phyloP scores from a whole-genome alignment of 2,329 filamentous ascomycete species.

The Pseudogymnoascus sp. region DNA sequence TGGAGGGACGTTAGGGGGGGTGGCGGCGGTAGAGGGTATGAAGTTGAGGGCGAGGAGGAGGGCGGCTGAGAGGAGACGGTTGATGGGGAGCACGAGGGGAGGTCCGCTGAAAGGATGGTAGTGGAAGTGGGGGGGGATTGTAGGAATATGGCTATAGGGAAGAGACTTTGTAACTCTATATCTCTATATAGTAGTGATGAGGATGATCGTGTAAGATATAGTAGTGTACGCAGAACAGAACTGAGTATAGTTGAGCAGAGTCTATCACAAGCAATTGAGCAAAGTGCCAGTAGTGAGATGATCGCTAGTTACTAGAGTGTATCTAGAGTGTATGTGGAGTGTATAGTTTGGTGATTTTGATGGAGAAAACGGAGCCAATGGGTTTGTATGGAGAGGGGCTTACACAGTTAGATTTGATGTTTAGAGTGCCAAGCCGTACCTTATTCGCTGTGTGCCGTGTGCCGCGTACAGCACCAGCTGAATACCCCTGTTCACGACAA shows the following conservation, averaged over 20 bases:
- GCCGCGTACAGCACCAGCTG: not conserved
- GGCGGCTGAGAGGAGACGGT: constrained; percentile 20
- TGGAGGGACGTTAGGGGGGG: constrained; percentile 29
- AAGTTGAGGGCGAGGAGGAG: constrained; percentile 19
- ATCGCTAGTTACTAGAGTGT: not conserved
- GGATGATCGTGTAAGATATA: not conserved
- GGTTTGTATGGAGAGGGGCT: not conserved
- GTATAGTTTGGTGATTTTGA: not conserved
- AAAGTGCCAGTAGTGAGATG: not conserved
- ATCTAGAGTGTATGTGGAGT: not conserved
- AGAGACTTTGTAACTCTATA: not conserved
- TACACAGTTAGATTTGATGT: not conserved
- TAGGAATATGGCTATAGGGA: not conserved
- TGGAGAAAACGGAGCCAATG: constrained; percentile 3
- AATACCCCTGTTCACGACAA: not conserved
- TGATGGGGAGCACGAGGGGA: constrained; percentile 18
- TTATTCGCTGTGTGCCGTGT: constrained; percentile 2
- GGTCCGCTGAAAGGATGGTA: constrained; percentile 17
- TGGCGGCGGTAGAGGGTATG: constrained; percentile 22
- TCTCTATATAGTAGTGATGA: not conserved
- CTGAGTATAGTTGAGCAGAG: not conserved
- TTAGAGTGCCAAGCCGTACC: constrained; percentile 5
- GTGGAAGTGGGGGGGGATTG: not conserved
- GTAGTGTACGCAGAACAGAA: not conserved
- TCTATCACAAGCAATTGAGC: not conserved